These are phyloP conservation scores for Rutstroemia sp. DNA, from an alignment of 2,329 filamentous ascomycete genomes.

Conservation along the genomic window DNA sequence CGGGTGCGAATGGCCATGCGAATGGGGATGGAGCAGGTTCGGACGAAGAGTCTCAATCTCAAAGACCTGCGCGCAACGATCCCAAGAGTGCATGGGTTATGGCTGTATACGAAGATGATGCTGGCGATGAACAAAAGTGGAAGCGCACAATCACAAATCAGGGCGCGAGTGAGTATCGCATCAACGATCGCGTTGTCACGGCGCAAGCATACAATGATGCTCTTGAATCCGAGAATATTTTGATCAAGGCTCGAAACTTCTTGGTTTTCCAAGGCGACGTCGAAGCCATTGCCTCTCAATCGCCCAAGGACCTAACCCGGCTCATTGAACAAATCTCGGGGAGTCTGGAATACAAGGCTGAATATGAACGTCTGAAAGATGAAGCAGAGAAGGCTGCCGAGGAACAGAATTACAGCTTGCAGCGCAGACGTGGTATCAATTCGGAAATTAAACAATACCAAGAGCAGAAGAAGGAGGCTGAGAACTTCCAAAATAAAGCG, in stretches of 20 bases:
- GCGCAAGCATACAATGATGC: conserved; percentile 91
- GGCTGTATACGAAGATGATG: conserved; percentile 97
- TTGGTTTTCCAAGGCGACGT: conserved; percentile 98
- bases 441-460: conserved; percentile 97
- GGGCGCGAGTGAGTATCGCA: conserved; percentile 90
- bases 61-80: conserved; percentile 66
- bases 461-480: conserved; percentile 92
- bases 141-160: conserved; percentile 86
- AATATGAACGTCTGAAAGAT: conserved; percentile 85
- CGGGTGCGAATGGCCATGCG: conserved; percentile 49
- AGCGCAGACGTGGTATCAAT: conserved; percentile 87
- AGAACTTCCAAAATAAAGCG: conserved; percentile 85
- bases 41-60: conserved; percentile 51
- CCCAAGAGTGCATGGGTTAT: conserved; percentile 97
- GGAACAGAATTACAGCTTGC: conserved; percentile 80
- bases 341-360: conserved; percentile 85
- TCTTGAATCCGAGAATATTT: conserved; percentile 86
- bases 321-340: conserved; percentile 97
- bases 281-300: conserved; percentile 92
- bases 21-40: conserved; percentile 52
- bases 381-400: conserved; percentile 83
- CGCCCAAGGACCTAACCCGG: conserved; percentile 84
- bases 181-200: conserved; percentile 85
- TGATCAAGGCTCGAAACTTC: conserved; percentile 97
- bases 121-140: conserved; percentile 90